Conservation (phyloP, 2,329 filamentous ascomycete genomes). For the Sarocladium kiliense region DNA sequence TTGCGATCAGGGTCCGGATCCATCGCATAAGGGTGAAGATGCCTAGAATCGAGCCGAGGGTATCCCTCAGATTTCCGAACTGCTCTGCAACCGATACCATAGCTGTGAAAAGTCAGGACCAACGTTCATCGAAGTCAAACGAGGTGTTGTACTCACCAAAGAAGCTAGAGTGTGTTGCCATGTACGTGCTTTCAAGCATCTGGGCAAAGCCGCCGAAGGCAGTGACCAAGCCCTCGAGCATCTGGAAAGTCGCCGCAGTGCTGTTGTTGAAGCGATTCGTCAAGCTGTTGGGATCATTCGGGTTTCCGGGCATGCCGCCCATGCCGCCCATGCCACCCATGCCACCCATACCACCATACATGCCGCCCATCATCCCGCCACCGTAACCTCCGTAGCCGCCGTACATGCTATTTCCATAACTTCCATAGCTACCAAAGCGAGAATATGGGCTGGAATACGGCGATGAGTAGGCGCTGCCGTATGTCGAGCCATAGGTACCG, state of each 20-base stretch:
- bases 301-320: constrained; percentile 42
- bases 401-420: constrained; percentile 31
- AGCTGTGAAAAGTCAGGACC: constrained; percentile 43
- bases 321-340: constrained; percentile 38
- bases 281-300: constrained; percentile 87
- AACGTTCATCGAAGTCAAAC: background rate
- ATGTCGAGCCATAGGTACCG: constrained; percentile 36
- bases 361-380: constrained; percentile 30
- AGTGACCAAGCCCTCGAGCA: constrained; percentile 94
- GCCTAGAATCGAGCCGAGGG: constrained; percentile 85
- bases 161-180: constrained; percentile 98
- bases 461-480: constrained; percentile 31
- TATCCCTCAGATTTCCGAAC: constrained; percentile 88
- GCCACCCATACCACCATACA: constrained; percentile 40
- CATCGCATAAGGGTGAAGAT: constrained; percentile 96
- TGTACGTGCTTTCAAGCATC: constrained; percentile 99
- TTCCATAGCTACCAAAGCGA: constrained; percentile 27
- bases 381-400: constrained; percentile 37
- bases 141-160: constrained; percentile 62
- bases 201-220: constrained; percentile 97
- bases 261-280: constrained; percentile 94
- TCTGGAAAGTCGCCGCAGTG: constrained; percentile 95
- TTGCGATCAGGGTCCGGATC: constrained; percentile 86
- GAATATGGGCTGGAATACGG: constrained; percentile 38
- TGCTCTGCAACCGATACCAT: constrained; percentile 99